Conservation (phyloP, 2,329 filamentous ascomycete species). For the Ophiostoma sp. region DNA sequence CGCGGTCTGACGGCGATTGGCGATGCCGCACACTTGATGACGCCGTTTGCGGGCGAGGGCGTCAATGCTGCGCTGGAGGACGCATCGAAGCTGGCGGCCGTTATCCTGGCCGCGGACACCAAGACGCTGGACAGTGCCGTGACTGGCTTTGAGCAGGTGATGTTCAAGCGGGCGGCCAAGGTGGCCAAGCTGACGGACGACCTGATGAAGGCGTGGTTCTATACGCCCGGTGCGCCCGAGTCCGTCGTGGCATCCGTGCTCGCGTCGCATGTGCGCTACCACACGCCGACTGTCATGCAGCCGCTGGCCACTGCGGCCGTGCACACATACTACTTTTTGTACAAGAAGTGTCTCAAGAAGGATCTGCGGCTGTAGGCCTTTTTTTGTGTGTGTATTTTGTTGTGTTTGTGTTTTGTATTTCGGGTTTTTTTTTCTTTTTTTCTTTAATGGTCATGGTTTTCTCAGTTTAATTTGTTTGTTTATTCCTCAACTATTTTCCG, state of each 20-base stretch:
- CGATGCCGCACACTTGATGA: slow-evolving; percentile 57
- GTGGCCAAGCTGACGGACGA: slow-evolving; percentile 30
- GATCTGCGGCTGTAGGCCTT: slow-evolving; percentile 14
- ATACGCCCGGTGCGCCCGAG: slow-evolving; percentile 43
- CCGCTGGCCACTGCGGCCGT: slow-evolving; percentile 17
- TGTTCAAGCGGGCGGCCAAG: slow-evolving; percentile 36
- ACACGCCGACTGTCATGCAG: slow-evolving; percentile 12
- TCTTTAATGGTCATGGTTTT: too few relatives aligned
- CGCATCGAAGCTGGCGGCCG: slow-evolving; percentile 44
- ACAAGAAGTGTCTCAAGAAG: slow-evolving; percentile 16
- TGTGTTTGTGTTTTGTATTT: neutral
- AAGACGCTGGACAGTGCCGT: slow-evolving; percentile 26
- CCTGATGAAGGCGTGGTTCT: slow-evolving; percentile 44
- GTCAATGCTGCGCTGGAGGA: slow-evolving; percentile 56
- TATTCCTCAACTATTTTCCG: neutral
- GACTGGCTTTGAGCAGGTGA: slow-evolving; percentile 37
- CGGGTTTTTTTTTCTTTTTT: too few relatives aligned
- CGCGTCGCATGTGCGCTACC: slow-evolving; percentile 31
- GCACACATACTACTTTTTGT: slow-evolving; percentile 20
- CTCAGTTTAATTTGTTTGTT: neutral
- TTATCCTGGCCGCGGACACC: slow-evolving; percentile 35
- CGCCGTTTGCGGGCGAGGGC: slow-evolving; percentile 54
- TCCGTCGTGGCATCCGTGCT: slow-evolving; percentile 37
- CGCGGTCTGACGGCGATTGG: slow-evolving; percentile 51
- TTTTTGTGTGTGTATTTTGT: neutral